Percentiles rank a stretch among this genome's conserved stretches.
These are phyloP conservation scores for Piper longum DNA, from an alignment of 164 flowering plant genomes.

Conservation along the genomic window DNA sequence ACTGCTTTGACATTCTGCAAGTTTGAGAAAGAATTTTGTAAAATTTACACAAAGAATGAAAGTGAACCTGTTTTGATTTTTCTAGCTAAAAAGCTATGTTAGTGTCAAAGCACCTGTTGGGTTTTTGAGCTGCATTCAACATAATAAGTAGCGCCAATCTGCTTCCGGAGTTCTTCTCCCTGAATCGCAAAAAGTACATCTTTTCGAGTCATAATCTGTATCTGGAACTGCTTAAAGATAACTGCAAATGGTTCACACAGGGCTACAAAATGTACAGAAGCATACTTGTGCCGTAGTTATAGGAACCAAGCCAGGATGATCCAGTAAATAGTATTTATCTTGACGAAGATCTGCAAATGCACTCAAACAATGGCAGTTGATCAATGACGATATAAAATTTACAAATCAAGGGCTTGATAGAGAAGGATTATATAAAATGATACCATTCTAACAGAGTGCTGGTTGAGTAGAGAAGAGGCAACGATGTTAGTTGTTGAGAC, in stretches of 20 bases:
- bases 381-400: not conserved
- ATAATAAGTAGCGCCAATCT: conserved; percentile 81
- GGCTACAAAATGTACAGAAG: conserved; percentile 2
- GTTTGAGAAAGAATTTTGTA: not conserved
- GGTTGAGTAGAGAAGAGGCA: too few relatives aligned
- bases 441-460: too few relatives aligned
- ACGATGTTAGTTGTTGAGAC: too few relatives aligned
- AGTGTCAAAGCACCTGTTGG: conserved; percentile 55
- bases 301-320: conserved; percentile 90
- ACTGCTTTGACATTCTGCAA: conserved; percentile 90
- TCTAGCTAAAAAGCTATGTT: not conserved
- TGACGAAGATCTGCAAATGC: conserved; percentile 78
- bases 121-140: conserved; percentile 99
- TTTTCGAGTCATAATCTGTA: not conserved
- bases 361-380: conserved; percentile 2
- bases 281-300: conserved; percentile 77
- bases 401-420: not conserved
- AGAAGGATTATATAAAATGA: not conserved
- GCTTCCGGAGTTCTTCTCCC: conserved; percentile 98
- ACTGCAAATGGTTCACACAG: not conserved
- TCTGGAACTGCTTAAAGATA: not conserved
- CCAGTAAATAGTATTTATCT: conserved; percentile 79
- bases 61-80: not conserved
- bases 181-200: conserved; percentile 11
- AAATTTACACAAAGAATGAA: too few relatives aligned